phyloP scores from a whole-genome alignment of 139 green algal genomes.

The Chlamydomonas applanata region DNA sequence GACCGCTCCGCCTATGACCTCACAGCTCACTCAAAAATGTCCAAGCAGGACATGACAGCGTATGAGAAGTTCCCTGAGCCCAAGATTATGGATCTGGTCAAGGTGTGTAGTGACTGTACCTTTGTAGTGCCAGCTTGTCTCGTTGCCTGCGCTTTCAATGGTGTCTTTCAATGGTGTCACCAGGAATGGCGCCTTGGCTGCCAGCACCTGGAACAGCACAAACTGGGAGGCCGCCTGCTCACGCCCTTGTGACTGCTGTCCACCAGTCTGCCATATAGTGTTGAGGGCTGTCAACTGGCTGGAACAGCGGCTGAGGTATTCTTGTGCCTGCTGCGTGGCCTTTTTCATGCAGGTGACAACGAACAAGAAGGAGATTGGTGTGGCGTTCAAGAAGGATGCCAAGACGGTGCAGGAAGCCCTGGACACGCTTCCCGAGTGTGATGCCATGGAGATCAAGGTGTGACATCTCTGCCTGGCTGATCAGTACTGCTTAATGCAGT shows the following conservation, averaged over 20 bases:
- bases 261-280: too few relatives aligned
- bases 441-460: constrained; percentile 52
- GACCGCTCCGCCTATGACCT: constrained; percentile 96
- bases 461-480: too few relatives aligned
- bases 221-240: too few relatives aligned
- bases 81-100: constrained; percentile 62
- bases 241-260: too few relatives aligned
- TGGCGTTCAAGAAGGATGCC: constrained; percentile 82
- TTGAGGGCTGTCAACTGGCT: too few relatives aligned
- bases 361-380: constrained; percentile 86
- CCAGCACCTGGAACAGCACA: too few relatives aligned
- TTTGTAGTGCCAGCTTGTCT: too few relatives aligned
- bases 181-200: too few relatives aligned
- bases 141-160: too few relatives aligned
- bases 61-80: constrained; percentile 87
- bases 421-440: constrained; percentile 45
- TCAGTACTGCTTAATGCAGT: too few relatives aligned
- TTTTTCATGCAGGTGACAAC: constrained; percentile 43
- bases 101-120: constrained; percentile 5
- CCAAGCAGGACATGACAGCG: constrained; percentile 81
- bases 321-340: neutral
- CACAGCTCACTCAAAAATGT: constrained; percentile 62
- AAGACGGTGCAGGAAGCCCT: constrained; percentile 75
- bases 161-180: too few relatives aligned
- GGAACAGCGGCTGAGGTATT: too few relatives aligned